These are phyloP conservation scores for Aspergillus olivimuriae DNA, from an alignment of 495 filamentous ascomycete genomes.

Conservation along the genomic window DNA sequence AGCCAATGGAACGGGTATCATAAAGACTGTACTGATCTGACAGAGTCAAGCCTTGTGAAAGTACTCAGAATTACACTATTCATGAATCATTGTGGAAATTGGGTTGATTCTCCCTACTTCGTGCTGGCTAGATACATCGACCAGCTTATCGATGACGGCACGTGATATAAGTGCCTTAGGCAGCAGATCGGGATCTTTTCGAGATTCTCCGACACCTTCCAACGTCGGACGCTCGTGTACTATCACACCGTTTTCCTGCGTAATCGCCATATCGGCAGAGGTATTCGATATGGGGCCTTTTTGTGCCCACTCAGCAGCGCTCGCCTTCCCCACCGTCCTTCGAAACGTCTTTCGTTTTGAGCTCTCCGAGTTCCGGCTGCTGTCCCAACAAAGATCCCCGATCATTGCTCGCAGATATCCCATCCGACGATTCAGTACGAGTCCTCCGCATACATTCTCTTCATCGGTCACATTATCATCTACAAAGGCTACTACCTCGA, in stretches of 20 bases:
- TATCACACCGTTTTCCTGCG: too few species aligned
- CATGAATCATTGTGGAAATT: too few species aligned
- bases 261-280: too few species aligned
- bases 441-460: not conserved
- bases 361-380: constrained; percentile 7
- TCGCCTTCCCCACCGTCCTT: constrained; percentile 20
- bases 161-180: not conserved
- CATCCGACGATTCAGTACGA: not conserved
- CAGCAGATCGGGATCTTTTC: not conserved
- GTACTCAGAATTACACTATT: too few species aligned
- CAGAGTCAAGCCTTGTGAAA: too few species aligned
- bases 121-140: not conserved
- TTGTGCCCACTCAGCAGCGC: constrained; percentile 18
- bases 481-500: too few species aligned
- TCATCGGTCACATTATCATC: too few species aligned
- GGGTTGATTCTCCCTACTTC: too few species aligned
- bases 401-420: constrained; percentile 1
- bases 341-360: constrained; percentile 21
- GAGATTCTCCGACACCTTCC: not conserved
- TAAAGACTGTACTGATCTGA: too few species aligned
- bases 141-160: not conserved
- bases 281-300: constrained; percentile 14
- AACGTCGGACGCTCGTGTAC: too few species aligned
- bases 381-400: constrained; percentile 4
- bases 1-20: too few species aligned